These are phyloP conservation scores for Xylaria sp. DNA, from an alignment of 2,329 filamentous ascomycete genomes.

Conservation along the genomic window DNA sequence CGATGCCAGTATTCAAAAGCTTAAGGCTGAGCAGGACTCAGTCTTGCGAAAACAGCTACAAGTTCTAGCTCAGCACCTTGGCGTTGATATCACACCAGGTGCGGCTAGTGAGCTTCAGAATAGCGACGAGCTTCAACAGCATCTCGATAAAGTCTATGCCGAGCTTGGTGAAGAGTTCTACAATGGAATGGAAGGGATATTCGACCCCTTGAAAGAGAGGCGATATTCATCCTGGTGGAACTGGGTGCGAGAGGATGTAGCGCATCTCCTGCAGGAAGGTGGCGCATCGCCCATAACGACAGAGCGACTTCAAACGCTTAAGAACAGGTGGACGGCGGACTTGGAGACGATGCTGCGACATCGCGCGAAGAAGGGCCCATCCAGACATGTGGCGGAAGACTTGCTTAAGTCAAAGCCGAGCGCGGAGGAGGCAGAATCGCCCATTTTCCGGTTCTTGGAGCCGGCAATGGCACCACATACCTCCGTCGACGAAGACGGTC, in stretches of 20 bases:
- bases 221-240: slow-evolving; percentile 99
- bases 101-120: slow-evolving; percentile 90
- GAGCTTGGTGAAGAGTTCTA: slow-evolving; percentile 98
- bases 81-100: slow-evolving; percentile 86
- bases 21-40: slow-evolving; percentile 94
- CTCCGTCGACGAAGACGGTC: slow-evolving; percentile 86
- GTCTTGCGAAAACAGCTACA: slow-evolving; percentile 99
- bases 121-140: slow-evolving; percentile 84
- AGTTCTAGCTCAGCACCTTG: slow-evolving; percentile 91
- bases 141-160: slow-evolving; percentile 90
- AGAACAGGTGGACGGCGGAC: slow-evolving; percentile 90
- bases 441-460: slow-evolving; percentile 94
- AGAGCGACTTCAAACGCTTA: slow-evolving; percentile 63
- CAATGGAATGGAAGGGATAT: slow-evolving; percentile 89
- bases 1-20: slow-evolving; percentile 90
- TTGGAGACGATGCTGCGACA: slow-evolving; percentile 42
- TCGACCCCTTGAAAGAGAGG: slow-evolving; percentile 90
- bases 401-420: slow-evolving; percentile 17
- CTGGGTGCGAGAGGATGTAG: slow-evolving; percentile 94
- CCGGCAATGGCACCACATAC: slow-evolving; percentile 91
- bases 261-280: slow-evolving; percentile 17
- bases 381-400: slow-evolving; percentile 5
- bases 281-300: background rate
- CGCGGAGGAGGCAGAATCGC: slow-evolving; percentile 49
- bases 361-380: background rate